Conservation (phyloP, 306 rosid genomes). For the Trifolium pratense region DNA sequence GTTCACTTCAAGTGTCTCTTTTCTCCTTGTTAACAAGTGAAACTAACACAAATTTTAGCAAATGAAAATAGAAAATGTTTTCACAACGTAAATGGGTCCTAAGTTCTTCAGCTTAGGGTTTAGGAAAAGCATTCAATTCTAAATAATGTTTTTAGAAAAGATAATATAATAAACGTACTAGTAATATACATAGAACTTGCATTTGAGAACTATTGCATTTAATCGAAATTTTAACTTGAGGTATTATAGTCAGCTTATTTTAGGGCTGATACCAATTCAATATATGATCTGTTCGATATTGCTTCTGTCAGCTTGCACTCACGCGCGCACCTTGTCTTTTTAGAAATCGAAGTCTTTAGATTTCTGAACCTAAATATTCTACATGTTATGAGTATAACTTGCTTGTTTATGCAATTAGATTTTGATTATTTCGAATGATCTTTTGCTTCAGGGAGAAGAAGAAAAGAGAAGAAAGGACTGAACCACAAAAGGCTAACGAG, state of each 20-base stretch:
- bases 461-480: conserved; percentile 84
- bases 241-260: neutral
- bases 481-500: conserved; percentile 75
- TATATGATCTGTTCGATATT: neutral
- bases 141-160: neutral
- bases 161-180: neutral
- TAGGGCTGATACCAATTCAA: neutral
- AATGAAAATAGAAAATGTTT: too few relatives aligned
- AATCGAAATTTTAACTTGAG: neutral
- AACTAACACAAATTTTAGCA: too few relatives aligned
- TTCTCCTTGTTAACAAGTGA: too few relatives aligned
- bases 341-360: neutral
- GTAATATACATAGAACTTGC: neutral
- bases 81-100: too few relatives aligned
- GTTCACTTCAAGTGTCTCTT: too few relatives aligned
- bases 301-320: too few relatives aligned
- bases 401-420: conserved; percentile 15
- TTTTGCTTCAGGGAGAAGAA: conserved; percentile 87
- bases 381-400: conserved; percentile 20
- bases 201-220: neutral
- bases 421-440: conserved; percentile 37
- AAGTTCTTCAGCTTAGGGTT: conserved; percentile 12
- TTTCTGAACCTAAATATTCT: conserved; percentile 25
- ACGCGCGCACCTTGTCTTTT: too few relatives aligned
- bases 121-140: neutral